Conservation (phyloP, 768 basidiomycete genomes). For the Cubamyces sp. region DNA sequence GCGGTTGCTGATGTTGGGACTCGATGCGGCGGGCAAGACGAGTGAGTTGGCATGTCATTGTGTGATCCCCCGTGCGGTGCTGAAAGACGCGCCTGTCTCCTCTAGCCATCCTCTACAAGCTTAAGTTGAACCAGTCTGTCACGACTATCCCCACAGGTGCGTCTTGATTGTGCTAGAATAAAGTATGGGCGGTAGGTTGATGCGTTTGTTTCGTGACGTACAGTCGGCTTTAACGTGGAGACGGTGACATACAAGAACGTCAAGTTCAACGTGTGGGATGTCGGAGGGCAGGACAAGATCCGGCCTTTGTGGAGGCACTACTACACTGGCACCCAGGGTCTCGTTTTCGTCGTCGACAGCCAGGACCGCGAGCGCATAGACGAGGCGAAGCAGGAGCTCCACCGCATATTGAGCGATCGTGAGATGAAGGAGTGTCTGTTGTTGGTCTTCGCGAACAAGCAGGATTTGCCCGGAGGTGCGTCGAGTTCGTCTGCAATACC, state of each 20-base stretch:
- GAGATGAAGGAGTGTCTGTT: slow-evolving; percentile 98
- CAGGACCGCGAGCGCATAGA: slow-evolving; percentile 95
- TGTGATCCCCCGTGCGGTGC: not conserved
- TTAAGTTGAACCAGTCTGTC: slow-evolving; percentile 98
- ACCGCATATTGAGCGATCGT: slow-evolving; percentile 92
- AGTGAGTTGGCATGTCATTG: slow-evolving; percentile 57
- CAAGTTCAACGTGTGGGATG: slow-evolving; percentile 95
- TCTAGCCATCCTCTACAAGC: slow-evolving; percentile 95
- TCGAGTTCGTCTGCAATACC: not conserved
- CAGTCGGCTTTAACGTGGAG: slow-evolving; percentile 98
- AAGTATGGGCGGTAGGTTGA: not conserved
- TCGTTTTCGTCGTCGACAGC: slow-evolving; percentile 98
- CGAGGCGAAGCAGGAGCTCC: slow-evolving; percentile 94
- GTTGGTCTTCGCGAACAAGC: slow-evolving; percentile 99
- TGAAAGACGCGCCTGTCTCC: slow-evolving; percentile 18
- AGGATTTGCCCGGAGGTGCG: slow-evolving; percentile 95
- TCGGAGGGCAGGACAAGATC: slow-evolving; percentile 99
- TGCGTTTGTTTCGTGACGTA: not conserved
- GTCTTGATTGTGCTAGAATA: slow-evolving; percentile 29
- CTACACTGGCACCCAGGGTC: slow-evolving; percentile 97
- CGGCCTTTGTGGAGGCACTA: slow-evolving; percentile 98
- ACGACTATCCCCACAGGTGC: slow-evolving; percentile 96
- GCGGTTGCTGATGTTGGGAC: slow-evolving; percentile 94
- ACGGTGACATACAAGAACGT: slow-evolving; percentile 99
- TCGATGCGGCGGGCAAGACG: slow-evolving; percentile 98